Base-by-base conservation (phyloP, 1,284 basidiomycete genomes). In the Sutorius eximius region DNA sequence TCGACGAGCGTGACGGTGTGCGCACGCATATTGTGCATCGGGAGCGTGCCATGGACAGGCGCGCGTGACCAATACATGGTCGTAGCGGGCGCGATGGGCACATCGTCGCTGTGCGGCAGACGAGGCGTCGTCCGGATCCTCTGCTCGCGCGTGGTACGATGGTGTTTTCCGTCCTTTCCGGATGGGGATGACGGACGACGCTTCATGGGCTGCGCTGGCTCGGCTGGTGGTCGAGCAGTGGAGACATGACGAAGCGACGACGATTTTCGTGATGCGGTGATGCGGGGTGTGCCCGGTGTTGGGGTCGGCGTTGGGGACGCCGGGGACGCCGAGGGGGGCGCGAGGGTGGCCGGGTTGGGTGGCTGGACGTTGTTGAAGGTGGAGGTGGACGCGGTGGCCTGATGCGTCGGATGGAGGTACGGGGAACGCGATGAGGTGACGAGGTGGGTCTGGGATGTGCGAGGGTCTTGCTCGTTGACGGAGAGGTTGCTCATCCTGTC, bases 61-160 rank as follows among this genome's bases (percentile, higher is more conserved):
- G 91, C 87, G 51, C 82, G 80, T 60, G 89, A 91, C 88, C 92
- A 95, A 71, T 95, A 91, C 88, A 95, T 93, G 41, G 81, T 68
- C 12, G 82, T 82, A 49, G 82, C 77, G 49, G 73, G 85, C 56
- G 74, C 83, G 65, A 63, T 77, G 46, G 81, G 75, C 5, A 75
- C 80, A 45, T 86, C 78, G 62, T 81, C 78, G 43, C 77, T 76
- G 58, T 86, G 78, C 1, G 83, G 82, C 15, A 89, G 66, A 24
- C 78, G 78, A 2, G 87, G 83, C 15, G 66, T 76, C 13, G 65
- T 64, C 20, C 78, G 75, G 32, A 73, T 63, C 49, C 72, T 76
- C 16, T 65, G 74, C 34, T 68, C 60, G 48, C 56, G 57, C 0
- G 32, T 33, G 51, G 45, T 52, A 22, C 65, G 62, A 37, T 6